Percentiles rank a stretch among this genome's conserved stretches.
Conservation (phyloP, 495 filamentous ascomycete genomes). For the Penicillium simplicissimum region DNA sequence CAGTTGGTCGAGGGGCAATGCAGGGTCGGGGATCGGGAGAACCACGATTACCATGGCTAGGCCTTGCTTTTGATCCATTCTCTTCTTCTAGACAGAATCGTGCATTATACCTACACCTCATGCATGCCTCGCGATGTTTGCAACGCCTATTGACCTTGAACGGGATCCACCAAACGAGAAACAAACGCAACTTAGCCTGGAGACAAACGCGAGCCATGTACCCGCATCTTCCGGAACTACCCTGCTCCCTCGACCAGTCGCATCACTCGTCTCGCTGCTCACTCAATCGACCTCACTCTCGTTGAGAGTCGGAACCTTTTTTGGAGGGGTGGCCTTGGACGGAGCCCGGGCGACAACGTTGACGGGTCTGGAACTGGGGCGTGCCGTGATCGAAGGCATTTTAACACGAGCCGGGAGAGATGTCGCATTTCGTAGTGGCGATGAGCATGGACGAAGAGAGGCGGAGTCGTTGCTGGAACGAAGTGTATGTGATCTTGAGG, state of each 20-base stretch:
- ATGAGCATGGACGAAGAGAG: slow-evolving; percentile 58
- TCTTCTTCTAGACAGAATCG: slow-evolving; percentile 2
- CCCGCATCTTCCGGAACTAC: slow-evolving; percentile 51
- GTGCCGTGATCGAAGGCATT: slow-evolving; percentile 66
- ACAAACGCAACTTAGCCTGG: slow-evolving; percentile 7
- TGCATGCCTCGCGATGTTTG: slow-evolving; percentile 37
- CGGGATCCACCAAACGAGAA: slow-evolving; percentile 6
- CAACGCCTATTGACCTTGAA: slow-evolving; percentile 12
- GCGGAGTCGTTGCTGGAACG: slow-evolving; percentile 62
- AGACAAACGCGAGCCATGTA: slow-evolving; percentile 25
- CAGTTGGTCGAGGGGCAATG: not conserved
- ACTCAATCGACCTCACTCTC: slow-evolving; percentile 69
- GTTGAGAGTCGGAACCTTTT: slow-evolving; percentile 66
- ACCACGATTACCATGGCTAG: slow-evolving; percentile 3
- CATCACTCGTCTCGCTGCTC: slow-evolving; percentile 67
- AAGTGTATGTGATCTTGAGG: slow-evolving; percentile 43
- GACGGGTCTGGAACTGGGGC: slow-evolving; percentile 67
- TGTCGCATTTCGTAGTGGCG: slow-evolving; percentile 55
- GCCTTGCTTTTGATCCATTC: not conserved
- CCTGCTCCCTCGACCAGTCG: slow-evolving; percentile 65
- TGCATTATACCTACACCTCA: slow-evolving; percentile 3
- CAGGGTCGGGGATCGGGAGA: not conserved
- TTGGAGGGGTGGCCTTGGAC: slow-evolving; percentile 65
- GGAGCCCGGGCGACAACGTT: slow-evolving; percentile 68
- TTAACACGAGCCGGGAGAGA: slow-evolving; percentile 69